Evolutionary conservation across 2,329 filamentous ascomycete species (phyloP).

Genomic region (Sporothrix inflata): DNA sequence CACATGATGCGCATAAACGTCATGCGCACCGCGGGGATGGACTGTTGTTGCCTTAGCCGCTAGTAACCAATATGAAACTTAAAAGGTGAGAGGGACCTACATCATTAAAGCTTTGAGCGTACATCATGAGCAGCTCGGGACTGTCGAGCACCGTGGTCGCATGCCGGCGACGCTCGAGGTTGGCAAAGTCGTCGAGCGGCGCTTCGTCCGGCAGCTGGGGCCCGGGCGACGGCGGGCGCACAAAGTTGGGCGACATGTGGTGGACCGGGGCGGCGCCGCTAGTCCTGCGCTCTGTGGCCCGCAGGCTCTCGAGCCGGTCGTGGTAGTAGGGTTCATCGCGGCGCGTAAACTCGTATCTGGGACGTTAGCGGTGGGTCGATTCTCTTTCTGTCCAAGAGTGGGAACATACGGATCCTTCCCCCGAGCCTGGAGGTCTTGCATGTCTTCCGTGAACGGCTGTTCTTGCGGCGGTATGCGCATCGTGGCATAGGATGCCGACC

Average conservation of each 20-base stretch:
- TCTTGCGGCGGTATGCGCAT: neutral
- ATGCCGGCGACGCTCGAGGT: constrained; percentile 50
- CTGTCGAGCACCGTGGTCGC: constrained; percentile 59
- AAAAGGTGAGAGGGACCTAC: constrained; percentile 46
- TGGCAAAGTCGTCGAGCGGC: constrained; percentile 46
- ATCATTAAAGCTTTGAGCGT: constrained; percentile 57
- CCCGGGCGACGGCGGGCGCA: constrained; percentile 6
- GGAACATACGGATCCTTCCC: constrained; percentile 54
- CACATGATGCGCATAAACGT: constrained; percentile 61
- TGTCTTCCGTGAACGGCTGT: constrained; percentile 49
- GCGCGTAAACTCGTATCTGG: constrained; percentile 4
- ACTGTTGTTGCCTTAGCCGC: constrained; percentile 45
- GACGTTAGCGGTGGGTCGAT: constrained; percentile 8
- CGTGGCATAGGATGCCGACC: neutral
- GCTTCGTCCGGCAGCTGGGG: neutral
- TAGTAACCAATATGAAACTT: too few relatives aligned
- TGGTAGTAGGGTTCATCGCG: neutral
- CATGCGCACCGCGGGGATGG: constrained; percentile 58
- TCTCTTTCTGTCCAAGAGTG: neutral
- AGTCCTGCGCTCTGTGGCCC: neutral
- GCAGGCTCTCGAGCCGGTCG: neutral
- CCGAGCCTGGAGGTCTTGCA: constrained; percentile 62
- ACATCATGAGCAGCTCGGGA: constrained; percentile 63
- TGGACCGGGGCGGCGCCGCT: neutral
- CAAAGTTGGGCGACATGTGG: constrained; percentile 2